Evolutionary conservation across 129 eudicot species (phyloP).

Genomic region (Saussurea involucrata): DNA sequence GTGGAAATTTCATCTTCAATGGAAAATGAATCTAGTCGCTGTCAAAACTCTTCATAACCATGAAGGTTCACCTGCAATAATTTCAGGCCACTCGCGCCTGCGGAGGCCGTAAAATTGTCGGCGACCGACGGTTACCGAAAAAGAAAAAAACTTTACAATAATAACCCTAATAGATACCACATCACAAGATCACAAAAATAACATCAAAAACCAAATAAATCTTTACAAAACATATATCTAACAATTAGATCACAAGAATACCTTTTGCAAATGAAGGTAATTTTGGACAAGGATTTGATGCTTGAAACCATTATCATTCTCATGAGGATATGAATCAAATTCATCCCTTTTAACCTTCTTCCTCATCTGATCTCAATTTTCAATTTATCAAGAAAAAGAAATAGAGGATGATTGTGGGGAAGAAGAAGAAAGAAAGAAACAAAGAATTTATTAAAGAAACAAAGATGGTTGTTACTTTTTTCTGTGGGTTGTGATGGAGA

Average conservation of each 20-base stretch:
- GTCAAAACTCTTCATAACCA: too few relatives aligned
- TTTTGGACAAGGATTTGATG: constrained; percentile 55
- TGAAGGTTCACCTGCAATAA: too few relatives aligned
- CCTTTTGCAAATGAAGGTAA: constrained; percentile 47
- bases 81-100: too few relatives aligned
- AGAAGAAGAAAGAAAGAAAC: constrained; percentile 1
- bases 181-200: constrained; percentile 10
- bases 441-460: constrained; percentile 4
- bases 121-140: too few relatives aligned
- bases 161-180: background rate
- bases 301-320: constrained; percentile 36
- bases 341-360: constrained; percentile 45
- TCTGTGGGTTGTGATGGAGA: constrained; percentile 30
- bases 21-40: too few relatives aligned
- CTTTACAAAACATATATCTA: background rate
- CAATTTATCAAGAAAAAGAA: background rate
- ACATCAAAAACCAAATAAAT: background rate
- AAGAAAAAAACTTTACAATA: too few relatives aligned
- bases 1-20: too few relatives aligned
- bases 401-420: constrained; percentile 2
- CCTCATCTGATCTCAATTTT: constrained; percentile 34
- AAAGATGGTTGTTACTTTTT: constrained; percentile 31
- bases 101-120: too few relatives aligned
- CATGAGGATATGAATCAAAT: constrained; percentile 32
- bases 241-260: constrained; percentile 2